A percentile compares a stretch with the other conserved stretches of the same genome.
phyloP scores from a whole-genome alignment of 2,329 filamentous ascomycete species.

The Claviceps fusiformis region DNA sequence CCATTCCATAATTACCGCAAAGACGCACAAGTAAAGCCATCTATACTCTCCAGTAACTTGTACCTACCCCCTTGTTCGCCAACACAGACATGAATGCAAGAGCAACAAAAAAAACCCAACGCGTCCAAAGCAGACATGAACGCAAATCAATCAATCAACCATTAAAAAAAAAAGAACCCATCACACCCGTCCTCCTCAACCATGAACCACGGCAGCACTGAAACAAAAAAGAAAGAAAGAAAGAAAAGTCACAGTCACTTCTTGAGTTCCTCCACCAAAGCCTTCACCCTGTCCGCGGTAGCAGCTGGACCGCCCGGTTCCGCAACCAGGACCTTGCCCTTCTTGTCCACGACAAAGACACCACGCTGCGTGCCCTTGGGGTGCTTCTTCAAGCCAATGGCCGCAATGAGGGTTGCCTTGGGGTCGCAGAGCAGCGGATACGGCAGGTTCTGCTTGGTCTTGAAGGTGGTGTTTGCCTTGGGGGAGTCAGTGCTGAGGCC shows the following conservation, averaged over 20 bases:
- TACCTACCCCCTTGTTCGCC: no score
- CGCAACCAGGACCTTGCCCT: constrained; percentile 63
- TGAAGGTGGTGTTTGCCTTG: constrained; percentile 87
- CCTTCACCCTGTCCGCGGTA: constrained; percentile 65
- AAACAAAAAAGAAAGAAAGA: background rate
- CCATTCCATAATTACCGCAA: no score
- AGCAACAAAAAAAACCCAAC: background rate
- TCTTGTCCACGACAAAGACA: constrained; percentile 75
- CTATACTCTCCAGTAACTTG: no score
- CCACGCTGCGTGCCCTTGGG: constrained; percentile 72
- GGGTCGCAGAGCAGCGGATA: constrained; percentile 84
- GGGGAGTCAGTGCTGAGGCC: constrained; percentile 79
- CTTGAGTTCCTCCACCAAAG: constrained; percentile 42
- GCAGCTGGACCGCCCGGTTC: constrained; percentile 64
- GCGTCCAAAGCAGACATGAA: no score
- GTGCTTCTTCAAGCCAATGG: constrained; percentile 80
- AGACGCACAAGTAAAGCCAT: no score
- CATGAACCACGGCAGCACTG: no score
- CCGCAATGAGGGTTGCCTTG: constrained; percentile 57
- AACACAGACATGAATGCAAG: no score
- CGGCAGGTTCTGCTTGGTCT: constrained; percentile 77
- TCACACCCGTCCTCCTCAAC: no score
- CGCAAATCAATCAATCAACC: no score
- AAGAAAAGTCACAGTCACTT: constrained; percentile 4
- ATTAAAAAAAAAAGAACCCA: background rate